Percentiles rank a stretch among this genome's conserved stretches.
Conservation (phyloP, 164 flowering plant species). For the Aristolochia californica region DNA sequence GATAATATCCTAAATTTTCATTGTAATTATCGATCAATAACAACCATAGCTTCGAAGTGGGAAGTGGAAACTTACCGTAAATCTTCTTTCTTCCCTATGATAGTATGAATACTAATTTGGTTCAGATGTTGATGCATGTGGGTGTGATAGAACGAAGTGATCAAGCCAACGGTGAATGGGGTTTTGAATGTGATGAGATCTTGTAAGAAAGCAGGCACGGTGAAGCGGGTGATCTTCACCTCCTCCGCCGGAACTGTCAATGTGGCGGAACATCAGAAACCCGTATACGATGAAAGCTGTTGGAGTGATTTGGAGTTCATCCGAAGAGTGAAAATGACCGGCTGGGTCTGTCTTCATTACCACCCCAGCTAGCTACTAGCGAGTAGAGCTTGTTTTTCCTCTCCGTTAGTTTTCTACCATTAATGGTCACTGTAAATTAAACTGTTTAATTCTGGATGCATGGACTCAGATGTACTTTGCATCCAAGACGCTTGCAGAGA, state of each 20-base stretch:
- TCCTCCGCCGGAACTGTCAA: constrained; percentile 24
- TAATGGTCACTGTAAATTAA: neutral
- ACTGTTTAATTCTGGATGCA: too few species aligned
- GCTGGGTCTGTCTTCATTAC: constrained; percentile 17
- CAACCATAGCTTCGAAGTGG: too few species aligned
- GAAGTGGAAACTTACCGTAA: too few species aligned
- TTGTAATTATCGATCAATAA: too few species aligned
- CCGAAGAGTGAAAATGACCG: constrained; percentile 18
- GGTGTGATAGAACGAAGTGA: constrained; percentile 30
- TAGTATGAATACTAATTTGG: too few species aligned
- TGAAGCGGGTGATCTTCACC: constrained; percentile 21
- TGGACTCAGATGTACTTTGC: constrained; percentile 31
- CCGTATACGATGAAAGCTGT: constrained; percentile 13
- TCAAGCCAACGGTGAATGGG: constrained; percentile 22
- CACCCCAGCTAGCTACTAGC: too few species aligned
- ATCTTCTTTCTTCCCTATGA: too few species aligned
- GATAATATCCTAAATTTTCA: too few species aligned
- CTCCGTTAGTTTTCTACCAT: neutral
- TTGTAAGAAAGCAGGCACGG: constrained; percentile 18
- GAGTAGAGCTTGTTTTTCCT: too few species aligned
- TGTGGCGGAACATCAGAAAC: constrained; percentile 8
- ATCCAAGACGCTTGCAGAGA: constrained; percentile 24
- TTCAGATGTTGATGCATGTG: too few species aligned
- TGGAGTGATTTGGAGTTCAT: constrained; percentile 20
- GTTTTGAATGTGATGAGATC: constrained; percentile 20